These are phyloP conservation scores for Coriolopsis trogii DNA, from an alignment of 1,284 basidiomycete genomes.

Conservation along the genomic window DNA sequence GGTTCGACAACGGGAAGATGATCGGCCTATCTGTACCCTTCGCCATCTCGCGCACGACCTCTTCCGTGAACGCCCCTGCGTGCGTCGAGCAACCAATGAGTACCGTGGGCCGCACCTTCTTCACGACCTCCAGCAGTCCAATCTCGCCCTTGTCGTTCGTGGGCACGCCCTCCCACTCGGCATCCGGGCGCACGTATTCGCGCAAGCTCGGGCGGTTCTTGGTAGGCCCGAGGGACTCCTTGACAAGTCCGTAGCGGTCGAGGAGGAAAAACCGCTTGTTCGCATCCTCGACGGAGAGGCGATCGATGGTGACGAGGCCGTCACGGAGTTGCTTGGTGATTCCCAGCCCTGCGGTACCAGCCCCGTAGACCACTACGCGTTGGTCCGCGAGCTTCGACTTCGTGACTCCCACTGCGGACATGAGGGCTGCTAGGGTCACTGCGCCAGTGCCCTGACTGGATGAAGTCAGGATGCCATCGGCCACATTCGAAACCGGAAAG, in stretches of 20 bases:
- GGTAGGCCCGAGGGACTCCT: slow-evolving; percentile 46
- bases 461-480: not conserved
- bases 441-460: slow-evolving; percentile 83
- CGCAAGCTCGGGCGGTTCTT: slow-evolving; percentile 54
- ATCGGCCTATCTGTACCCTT: slow-evolving; percentile 71
- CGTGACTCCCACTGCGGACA: slow-evolving; percentile 77
- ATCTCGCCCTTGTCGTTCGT: slow-evolving; percentile 49
- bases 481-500: not conserved
- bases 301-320: slow-evolving; percentile 68
- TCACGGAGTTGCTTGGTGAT: slow-evolving; percentile 74
- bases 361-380: slow-evolving; percentile 78
- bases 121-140: slow-evolving; percentile 67
- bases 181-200: slow-evolving; percentile 58
- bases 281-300: slow-evolving; percentile 59
- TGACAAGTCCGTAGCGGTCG: slow-evolving; percentile 60
- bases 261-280: slow-evolving; percentile 69
- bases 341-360: slow-evolving; percentile 82
- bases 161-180: slow-evolving; percentile 45
- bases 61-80: slow-evolving; percentile 82
- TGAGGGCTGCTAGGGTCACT: slow-evolving; percentile 74
- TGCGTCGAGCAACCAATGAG: slow-evolving; percentile 84
- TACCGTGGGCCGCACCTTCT: slow-evolving; percentile 68
- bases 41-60: slow-evolving; percentile 72
- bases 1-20: slow-evolving; percentile 84
- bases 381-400: slow-evolving; percentile 71